phyloP scores from a whole-genome alignment of 78 protist species.

The Isochrysis galbana region DNA sequence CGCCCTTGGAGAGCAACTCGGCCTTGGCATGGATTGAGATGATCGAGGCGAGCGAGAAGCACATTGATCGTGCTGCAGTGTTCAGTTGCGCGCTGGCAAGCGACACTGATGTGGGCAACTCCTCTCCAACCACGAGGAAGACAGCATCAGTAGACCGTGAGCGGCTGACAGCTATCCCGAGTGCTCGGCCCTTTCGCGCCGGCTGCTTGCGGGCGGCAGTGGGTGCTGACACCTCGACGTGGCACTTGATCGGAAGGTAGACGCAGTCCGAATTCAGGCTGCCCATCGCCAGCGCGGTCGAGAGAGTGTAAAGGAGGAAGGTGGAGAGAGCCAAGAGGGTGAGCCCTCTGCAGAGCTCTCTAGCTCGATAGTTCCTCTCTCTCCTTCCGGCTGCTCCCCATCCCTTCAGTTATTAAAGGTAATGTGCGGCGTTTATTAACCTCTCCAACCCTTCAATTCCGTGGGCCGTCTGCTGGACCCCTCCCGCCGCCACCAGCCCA shows the following conservation, averaged over 20 bases:
- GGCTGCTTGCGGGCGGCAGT: background rate
- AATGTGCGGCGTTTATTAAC: too few species aligned
- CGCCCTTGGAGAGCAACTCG: background rate
- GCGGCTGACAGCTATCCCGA: background rate
- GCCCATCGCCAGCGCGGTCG: too few species aligned
- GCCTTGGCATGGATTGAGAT: background rate
- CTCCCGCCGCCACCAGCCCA: too few species aligned
- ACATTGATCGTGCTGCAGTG: background rate
- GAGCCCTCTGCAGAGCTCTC: too few species aligned
- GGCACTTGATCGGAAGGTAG: background rate
- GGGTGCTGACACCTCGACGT: background rate
- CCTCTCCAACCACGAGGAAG: background rate
- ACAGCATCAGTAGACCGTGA: background rate
- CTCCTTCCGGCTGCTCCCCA: too few species aligned
- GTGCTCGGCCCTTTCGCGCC: background rate
- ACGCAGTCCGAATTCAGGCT: background rate
- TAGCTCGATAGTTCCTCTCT: too few species aligned
- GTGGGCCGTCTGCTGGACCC: too few species aligned
- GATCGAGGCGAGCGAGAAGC: background rate
- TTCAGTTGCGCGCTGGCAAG: background rate
- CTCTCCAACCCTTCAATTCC: too few species aligned
- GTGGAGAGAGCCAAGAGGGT: too few species aligned
- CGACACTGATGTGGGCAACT: background rate
- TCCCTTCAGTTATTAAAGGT: too few species aligned
- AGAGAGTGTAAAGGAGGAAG: too few species aligned